Conservation (phyloP, 2,329 filamentous ascomycete genomes). For the Xylariaceae sp. region DNA sequence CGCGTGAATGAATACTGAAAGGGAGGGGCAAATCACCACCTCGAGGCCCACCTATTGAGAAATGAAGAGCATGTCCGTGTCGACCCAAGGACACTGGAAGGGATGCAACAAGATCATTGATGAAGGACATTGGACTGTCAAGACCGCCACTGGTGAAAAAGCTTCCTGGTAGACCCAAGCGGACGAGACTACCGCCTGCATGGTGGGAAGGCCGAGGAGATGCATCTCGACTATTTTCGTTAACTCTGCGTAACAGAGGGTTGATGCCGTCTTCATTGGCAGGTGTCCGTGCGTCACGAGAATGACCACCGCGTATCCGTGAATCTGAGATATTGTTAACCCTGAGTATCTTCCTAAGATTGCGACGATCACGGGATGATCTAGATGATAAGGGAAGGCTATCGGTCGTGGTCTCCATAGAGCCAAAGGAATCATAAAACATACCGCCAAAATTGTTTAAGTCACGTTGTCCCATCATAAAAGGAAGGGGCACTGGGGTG, state of each 20-base stretch:
- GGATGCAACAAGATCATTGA: constrained; percentile 62
- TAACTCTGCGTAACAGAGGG: constrained; percentile 76
- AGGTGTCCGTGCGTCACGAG: constrained; percentile 58
- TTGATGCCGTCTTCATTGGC: constrained; percentile 82
- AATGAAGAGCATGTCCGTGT: constrained; percentile 60
- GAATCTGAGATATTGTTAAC: constrained; percentile 41
- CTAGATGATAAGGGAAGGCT: neutral
- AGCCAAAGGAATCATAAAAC: constrained; percentile 20
- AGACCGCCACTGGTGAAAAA: constrained; percentile 50
- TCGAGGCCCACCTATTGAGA: constrained; percentile 61
- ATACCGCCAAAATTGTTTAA: constrained; percentile 36
- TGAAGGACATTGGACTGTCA: constrained; percentile 59
- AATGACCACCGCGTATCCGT: constrained; percentile 57
- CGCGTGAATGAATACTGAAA: constrained; percentile 43
- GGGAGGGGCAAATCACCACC: constrained; percentile 56
- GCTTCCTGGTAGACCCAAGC: constrained; percentile 54
- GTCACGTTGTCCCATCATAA: constrained; percentile 42
- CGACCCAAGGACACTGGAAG: constrained; percentile 54
- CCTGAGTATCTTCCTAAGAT: neutral
- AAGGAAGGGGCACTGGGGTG: constrained; percentile 62
- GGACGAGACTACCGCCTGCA: constrained; percentile 54
- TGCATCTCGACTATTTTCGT: constrained; percentile 50
- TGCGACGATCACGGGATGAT: neutral
- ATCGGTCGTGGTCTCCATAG: neutral
- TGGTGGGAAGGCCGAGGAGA: constrained; percentile 55